Evolutionary conservation across 306 rosid genomes (phyloP), one percentile per base, ranked within the genome.

Genomic region (Arachis hypogaea): DNA sequence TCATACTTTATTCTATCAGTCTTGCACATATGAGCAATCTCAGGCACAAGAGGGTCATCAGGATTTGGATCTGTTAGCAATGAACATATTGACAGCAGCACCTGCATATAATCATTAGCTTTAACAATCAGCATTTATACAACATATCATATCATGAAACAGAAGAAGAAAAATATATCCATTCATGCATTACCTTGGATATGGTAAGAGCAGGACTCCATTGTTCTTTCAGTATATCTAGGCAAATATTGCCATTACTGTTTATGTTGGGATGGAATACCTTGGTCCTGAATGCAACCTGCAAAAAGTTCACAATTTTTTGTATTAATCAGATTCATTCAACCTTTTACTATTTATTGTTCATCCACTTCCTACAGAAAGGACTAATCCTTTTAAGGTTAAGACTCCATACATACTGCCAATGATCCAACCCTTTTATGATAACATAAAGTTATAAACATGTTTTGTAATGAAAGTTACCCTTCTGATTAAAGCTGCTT

Each of bases 121-220:
- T 75, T 28, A 7, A 63, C 66, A 78, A 69, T 38, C 58, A 66
- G 44, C 2, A 69, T 41, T 41, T 33, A 62, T 45, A 11, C 60
- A 50, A 46, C 11, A 11, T 50, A 50, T 52, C 14, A 52, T 6
- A 52, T n/a, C 16, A 14, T 52, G 16, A 1, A 14, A 6, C 16
- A 52, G 58, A 9, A 52, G 6, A 11, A 3, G 6, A 5, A 61
- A 68, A 52, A 36, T 61, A 33, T 71, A 16, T 69, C 49, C 9
- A 61, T 56, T 9, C 57, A 66, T 47, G 57, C 22, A 54, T 71
- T 50, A 92, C 98, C 94, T 93, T 93, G 55, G 97, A 89, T 78
- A 93, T 86, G 78, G 98, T 93, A 67, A 93, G 97, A 59, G 98
- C 97, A 14, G 98, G 98, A 70, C 98, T 93, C 98, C 98, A 93